Percentiles rank a stretch among this genome's conserved stretches.
phyloP scores from a whole-genome alignment of 257 asterid species.

The Plantago major region DNA sequence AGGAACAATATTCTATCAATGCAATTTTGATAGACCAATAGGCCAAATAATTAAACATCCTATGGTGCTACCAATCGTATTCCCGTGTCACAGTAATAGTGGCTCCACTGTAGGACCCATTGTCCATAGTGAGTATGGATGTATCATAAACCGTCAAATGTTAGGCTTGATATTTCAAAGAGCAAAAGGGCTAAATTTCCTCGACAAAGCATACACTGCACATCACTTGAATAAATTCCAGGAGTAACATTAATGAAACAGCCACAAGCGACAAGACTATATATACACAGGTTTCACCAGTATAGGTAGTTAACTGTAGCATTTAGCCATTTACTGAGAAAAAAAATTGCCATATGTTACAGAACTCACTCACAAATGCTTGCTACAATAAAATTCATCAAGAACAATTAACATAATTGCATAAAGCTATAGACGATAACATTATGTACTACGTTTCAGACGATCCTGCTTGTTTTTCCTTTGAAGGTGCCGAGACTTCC shows the following conservation, averaged over 20 bases:
- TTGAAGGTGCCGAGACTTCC: conserved; percentile 41
- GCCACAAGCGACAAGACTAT: not conserved
- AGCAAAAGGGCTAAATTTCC: too few species aligned
- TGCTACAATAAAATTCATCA: conserved; percentile 14
- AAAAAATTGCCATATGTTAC: not conserved
- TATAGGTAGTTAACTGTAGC: not conserved
- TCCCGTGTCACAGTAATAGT: too few species aligned
- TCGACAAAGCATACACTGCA: too few species aligned
- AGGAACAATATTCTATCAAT: too few species aligned
- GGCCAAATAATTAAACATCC: too few species aligned
- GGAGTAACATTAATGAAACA: not conserved
- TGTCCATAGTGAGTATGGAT: too few species aligned
- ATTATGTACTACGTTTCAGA: conserved; percentile 28
- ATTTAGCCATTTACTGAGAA: not conserved
- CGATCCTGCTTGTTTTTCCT: conserved; percentile 39
- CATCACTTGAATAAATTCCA: too few species aligned
- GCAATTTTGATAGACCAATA: too few species aligned
- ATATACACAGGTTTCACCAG: not conserved
- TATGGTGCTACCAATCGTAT: too few species aligned
- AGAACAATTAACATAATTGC: not conserved
- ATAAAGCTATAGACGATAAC: conserved; percentile 11
- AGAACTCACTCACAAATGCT: conserved; percentile 3
- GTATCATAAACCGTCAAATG: too few species aligned
- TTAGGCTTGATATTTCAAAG: too few species aligned
- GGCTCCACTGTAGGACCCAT: too few species aligned